A percentile compares a stretch with the other conserved stretches of the same genome.
phyloP scores from a whole-genome alignment of 257 asterid genomes.

The Forsythia viridissima region DNA sequence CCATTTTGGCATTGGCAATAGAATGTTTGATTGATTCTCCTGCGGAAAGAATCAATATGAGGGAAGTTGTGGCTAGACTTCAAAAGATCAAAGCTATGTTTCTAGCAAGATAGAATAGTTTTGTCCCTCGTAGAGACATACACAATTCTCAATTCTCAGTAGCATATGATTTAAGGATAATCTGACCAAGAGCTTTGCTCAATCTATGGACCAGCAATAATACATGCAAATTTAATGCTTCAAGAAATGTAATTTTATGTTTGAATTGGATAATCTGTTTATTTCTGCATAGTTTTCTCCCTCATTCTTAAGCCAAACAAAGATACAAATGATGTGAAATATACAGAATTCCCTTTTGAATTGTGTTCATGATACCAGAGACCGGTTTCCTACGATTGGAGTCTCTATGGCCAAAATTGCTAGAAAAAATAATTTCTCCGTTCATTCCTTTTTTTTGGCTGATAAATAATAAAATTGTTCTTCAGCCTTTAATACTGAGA shows the following conservation, averaged over 20 bases:
- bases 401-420: no score
- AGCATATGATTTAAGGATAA: background rate
- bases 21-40: slow-evolving; percentile 35
- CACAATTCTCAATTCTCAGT: background rate
- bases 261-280: background rate
- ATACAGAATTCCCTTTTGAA: no score
- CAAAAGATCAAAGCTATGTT: slow-evolving; percentile 29
- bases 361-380: no score
- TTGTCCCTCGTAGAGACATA: background rate
- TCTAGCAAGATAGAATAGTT: background rate
- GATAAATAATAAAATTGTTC: no score
- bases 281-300: background rate
- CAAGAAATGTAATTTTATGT: background rate
- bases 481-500: no score
- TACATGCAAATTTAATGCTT: background rate
- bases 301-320: background rate
- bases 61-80: slow-evolving; percentile 24
- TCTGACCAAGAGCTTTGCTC: background rate
- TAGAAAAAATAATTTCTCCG: no score
- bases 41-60: slow-evolving; percentile 29
- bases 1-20: slow-evolving; percentile 28
- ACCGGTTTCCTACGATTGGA: no score
- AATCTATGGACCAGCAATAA: background rate
- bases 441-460: no score
- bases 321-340: no score